phyloP scores from a whole-genome alignment of 2,329 filamentous ascomycete genomes.

The Fusarium setosum region DNA sequence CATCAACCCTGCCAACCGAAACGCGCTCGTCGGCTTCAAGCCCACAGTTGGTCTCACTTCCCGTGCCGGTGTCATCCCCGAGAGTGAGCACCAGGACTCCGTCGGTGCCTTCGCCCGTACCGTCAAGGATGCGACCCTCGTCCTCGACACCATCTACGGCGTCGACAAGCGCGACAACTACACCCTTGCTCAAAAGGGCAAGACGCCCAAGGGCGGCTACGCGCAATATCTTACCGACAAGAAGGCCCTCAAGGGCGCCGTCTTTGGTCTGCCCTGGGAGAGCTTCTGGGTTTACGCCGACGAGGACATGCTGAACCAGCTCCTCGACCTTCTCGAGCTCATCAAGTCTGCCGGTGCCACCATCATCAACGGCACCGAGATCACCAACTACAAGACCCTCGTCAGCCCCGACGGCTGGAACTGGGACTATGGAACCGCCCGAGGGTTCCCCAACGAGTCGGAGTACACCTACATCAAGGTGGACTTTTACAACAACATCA shows the following conservation, averaged over 20 bases:
- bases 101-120: constrained; percentile 76
- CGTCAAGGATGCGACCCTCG: constrained; percentile 75
- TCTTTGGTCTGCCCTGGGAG: constrained; percentile 78
- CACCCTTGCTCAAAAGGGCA: constrained; percentile 66
- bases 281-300: constrained; percentile 76
- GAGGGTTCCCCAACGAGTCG: constrained; percentile 76
- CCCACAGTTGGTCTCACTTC: constrained; percentile 81
- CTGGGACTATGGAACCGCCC: constrained; percentile 74
- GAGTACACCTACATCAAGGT: constrained; percentile 80
- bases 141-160: constrained; percentile 76
- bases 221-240: constrained; percentile 65
- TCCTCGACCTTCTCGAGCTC: constrained; percentile 60
- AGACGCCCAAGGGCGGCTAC: constrained; percentile 68
- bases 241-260: constrained; percentile 66
- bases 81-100: constrained; percentile 74
- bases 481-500: constrained; percentile 74
- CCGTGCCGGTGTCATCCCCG: constrained; percentile 71
- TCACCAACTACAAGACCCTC: constrained; percentile 70
- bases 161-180: constrained; percentile 73
- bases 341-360: constrained; percentile 72
- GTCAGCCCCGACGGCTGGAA: constrained; percentile 77
- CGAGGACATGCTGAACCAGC: constrained; percentile 62
- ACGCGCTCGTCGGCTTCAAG: constrained; percentile 78
- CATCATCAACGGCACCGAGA: constrained; percentile 76
- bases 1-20: constrained; percentile 77